A percentile compares a stretch with the other conserved stretches of the same genome.
phyloP scores from a whole-genome alignment of 2,329 filamentous ascomycete genomes.

The Aspergillus sp. region DNA sequence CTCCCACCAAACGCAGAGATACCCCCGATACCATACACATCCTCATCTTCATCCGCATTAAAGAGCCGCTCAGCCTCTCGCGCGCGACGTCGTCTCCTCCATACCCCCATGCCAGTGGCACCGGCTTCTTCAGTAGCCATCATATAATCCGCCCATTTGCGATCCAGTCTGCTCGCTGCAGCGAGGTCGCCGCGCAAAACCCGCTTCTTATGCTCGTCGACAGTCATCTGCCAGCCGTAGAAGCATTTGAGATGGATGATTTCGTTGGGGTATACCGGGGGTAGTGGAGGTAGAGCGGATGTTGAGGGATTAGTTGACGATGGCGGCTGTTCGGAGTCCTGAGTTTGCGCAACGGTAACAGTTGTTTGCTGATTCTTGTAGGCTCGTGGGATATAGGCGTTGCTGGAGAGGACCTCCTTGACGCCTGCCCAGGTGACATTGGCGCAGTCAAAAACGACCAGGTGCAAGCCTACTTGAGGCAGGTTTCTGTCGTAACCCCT shows the following conservation, averaged over 20 bases:
- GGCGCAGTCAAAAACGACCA: constrained; percentile 86
- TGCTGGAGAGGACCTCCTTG: constrained; percentile 76
- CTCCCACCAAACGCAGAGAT: constrained; percentile 40
- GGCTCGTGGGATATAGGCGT: constrained; percentile 62
- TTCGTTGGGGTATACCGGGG: constrained; percentile 58
- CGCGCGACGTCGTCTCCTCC: constrained; percentile 67
- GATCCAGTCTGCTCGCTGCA: constrained; percentile 70
- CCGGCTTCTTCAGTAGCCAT: constrained; percentile 81
- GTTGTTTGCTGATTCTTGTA: constrained; percentile 23
- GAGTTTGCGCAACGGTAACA: constrained; percentile 28
- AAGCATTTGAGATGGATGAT: constrained; percentile 87
- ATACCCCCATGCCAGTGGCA: constrained; percentile 50
- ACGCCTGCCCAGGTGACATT: constrained; percentile 91
- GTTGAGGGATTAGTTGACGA: constrained; percentile 13
- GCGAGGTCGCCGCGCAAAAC: constrained; percentile 70
- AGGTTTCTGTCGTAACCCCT: constrained; percentile 49
- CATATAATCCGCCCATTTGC: constrained; percentile 93
- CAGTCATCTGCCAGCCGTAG: constrained; percentile 90
- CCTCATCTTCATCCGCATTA: constrained; percentile 68
- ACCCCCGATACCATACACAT: constrained; percentile 27
- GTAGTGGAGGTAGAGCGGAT: constrained; percentile 17
- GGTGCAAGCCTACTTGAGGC: constrained; percentile 59
- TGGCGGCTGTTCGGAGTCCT: constrained; percentile 12
- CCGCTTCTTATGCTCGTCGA: constrained; percentile 85
- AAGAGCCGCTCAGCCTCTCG: constrained; percentile 75